Evolutionary conservation across 208 protist species (phyloP), one percentile per base, ranked within the genome.

Genomic region (Porcisia hertigi): DNA sequence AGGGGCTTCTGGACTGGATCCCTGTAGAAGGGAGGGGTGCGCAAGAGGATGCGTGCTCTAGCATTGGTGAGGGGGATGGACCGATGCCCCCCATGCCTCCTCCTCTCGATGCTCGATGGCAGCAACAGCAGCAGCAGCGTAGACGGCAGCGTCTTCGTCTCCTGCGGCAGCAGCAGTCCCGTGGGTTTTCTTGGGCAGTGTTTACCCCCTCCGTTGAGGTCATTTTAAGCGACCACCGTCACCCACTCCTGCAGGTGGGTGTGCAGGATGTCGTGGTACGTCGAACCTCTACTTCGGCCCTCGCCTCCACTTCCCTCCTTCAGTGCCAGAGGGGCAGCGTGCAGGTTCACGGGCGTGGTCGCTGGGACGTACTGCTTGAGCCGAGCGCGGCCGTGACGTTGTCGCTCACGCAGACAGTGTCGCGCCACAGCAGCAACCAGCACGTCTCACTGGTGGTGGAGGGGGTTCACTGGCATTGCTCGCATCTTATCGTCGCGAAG

Each of bases 321-420:
- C 89, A 84, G 58, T 81, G 83, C 34, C 75, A 88, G n/a, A 45
- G 49, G 45, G 71, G 82, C 9, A 76, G 81, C 39, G 76, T 93
- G 18, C 84, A 81, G 14, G 81, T 94, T 36, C 92, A 92, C 79
- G 91, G 91, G 55, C 87, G 91, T 65, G 91, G 91, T 41, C 81
- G 89, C 36, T 95, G 91, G 91, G 91, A 95, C 49, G 82, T 82
- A 20, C 64, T 92, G 0, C 54, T 95, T 47, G 66, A 76, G 69
- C 84, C 91, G 25, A 83, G 67, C 20, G 77, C 81, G 0, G 70
- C 72, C 16, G 60, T 93, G 58, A 80, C 72, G 36, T 83, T 79
- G 71, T 86, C 83, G 49, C 83, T 80, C 60, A 85, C 81, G 64
- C 69, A 84, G 62, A 81, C 82, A 14, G 69, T 85, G 41, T 82